phyloP scores from a whole-genome alignment of 2,329 filamentous ascomycete genomes.

The Orbilia oligospora region DNA sequence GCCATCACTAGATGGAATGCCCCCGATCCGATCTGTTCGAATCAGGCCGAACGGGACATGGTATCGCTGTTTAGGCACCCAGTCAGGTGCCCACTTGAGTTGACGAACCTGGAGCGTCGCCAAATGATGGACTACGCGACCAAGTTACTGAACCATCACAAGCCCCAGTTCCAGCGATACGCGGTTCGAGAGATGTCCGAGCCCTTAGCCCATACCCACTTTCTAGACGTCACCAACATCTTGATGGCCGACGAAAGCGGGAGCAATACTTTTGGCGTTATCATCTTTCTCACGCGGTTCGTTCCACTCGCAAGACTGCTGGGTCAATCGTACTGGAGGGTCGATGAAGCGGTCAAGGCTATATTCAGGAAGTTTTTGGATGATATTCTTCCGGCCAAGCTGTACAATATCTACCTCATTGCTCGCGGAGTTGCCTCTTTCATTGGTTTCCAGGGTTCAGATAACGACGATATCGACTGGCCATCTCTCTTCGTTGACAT shows the following conservation, averaged over 20 bases:
- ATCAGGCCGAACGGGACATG: constrained; percentile 36
- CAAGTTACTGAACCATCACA: constrained; percentile 33
- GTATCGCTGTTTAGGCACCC: constrained; percentile 33
- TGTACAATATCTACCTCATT: constrained; percentile 23
- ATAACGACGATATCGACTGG: constrained; percentile 28
- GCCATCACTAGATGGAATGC: constrained; percentile 1
- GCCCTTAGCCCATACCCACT: constrained; percentile 20
- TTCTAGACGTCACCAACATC: constrained; percentile 24
- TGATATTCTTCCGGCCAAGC: neutral
- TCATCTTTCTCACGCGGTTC: constrained; percentile 37
- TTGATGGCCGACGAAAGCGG: constrained; percentile 8
- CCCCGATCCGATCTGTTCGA: constrained; percentile 17
- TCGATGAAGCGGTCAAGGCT: neutral
- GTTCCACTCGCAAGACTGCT: constrained; percentile 39
- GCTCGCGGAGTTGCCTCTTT: constrained; percentile 35
- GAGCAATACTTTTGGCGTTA: neutral
- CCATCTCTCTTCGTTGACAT: constrained; percentile 9
- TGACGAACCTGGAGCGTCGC: constrained; percentile 39
- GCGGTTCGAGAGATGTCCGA: constrained; percentile 36
- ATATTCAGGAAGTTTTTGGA: constrained; percentile 19
- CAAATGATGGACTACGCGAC: constrained; percentile 31
- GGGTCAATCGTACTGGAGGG: constrained; percentile 14
- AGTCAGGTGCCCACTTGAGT: neutral
- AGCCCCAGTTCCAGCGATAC: constrained; percentile 31
- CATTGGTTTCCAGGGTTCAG: neutral